Evolutionary conservation across 805 yeast genomes (phyloP).

Genomic region (Ogataea populi-albae): DNA sequence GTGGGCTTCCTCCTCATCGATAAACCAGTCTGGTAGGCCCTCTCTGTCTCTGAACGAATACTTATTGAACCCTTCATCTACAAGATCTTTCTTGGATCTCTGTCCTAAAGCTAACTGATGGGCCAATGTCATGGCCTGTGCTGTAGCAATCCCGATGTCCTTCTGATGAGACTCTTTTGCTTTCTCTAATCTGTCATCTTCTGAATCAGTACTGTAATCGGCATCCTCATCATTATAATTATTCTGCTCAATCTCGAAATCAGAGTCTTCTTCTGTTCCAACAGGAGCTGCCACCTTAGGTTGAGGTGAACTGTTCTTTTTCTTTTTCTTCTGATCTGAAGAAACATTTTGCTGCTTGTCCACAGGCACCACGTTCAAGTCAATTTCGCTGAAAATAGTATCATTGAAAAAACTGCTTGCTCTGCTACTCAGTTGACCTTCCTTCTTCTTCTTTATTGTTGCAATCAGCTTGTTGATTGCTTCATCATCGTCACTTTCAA

Average conservation of each 20-base stretch:
- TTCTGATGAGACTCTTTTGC: slow-evolving; percentile 48
- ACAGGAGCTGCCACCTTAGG: slow-evolving; percentile 18
- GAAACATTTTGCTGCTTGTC: slow-evolving; percentile 9
- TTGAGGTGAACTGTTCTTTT: slow-evolving; percentile 18
- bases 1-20: slow-evolving; percentile 88
- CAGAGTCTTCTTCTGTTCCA: slow-evolving; percentile 11
- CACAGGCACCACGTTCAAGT: slow-evolving; percentile 30
- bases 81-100: slow-evolving; percentile 74
- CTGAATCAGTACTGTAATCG: slow-evolving; percentile 48
- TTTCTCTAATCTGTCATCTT: slow-evolving; percentile 47
- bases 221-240: slow-evolving; percentile 36
- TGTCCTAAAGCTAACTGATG: slow-evolving; percentile 93
- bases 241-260: slow-evolving; percentile 47
- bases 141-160: slow-evolving; percentile 82
- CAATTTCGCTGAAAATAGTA: slow-evolving; percentile 50
- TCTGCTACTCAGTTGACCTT: slow-evolving; percentile 43
- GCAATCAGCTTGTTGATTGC: slow-evolving; percentile 60
- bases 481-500: slow-evolving; percentile 69
- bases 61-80: slow-evolving; percentile 91
- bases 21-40: slow-evolving; percentile 94
- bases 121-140: slow-evolving; percentile 96
- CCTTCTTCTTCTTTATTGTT: slow-evolving; percentile 43
- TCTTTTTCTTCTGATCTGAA: slow-evolving; percentile 11
- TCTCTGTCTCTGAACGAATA: slow-evolving; percentile 90
- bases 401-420: slow-evolving; percentile 46